Base-by-base conservation (phyloP, 169 alveolate species). In the Plasmodium knowlesi region DNA sequence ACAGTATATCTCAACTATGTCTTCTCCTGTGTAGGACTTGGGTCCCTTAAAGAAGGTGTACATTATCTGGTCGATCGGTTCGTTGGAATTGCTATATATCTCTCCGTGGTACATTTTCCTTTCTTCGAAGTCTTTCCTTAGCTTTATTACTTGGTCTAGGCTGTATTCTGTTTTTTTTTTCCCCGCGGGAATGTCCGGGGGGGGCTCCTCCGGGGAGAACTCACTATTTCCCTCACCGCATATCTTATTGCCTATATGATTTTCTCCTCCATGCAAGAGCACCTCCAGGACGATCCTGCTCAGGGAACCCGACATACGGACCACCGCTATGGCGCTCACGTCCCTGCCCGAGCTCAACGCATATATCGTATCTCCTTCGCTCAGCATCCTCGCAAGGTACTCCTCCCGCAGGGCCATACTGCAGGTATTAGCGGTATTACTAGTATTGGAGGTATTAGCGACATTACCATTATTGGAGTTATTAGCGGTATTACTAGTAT, bases 21-120 rank as follows among this genome's bases (percentile, higher is more conserved):
- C 97, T 30, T 96, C 97, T n/a, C 97, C 97, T 93, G 97, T 96
- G 54, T 78, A 96, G 9, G 97, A 96, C 28, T 95, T 93, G 25
- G 97, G 97, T 14, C 70, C 32, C n/a, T 84, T 73, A 73, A 84
- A 84, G 50, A 43, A 84, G 9, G 79, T 30, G 22, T 43, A 84
- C 43, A 84, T 46, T 19, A 84, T 10, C 25, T 73, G 46, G 5
- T 84, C 93, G 37, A 84, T 84, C 16, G 54, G 37, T 9, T 84
- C 61, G 79, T 73, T 32, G 37, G 34, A 9, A 12, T 67, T 84
- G 28, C 50, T 72, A 39, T 84, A 84, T 30, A 84, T 28, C 16
- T 50, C 39, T 12, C 79, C 83, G 25, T 12, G 6, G 39, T 73
- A 73, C 37, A 84, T 30, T 28, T 84, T 84, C 61, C 85, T 43